Conservation (phyloP, 805 yeast species). For the Candida montana region DNA sequence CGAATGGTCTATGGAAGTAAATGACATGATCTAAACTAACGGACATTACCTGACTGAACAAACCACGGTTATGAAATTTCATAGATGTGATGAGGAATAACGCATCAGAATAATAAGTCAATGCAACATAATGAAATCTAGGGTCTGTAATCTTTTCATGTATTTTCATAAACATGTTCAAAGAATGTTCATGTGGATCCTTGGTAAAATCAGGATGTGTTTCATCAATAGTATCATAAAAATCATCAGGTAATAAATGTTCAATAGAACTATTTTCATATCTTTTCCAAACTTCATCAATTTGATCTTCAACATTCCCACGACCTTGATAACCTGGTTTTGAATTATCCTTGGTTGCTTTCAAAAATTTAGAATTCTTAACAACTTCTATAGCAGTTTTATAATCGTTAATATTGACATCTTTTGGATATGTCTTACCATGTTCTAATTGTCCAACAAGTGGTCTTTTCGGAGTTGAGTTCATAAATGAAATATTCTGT, state of each 20-base stretch:
- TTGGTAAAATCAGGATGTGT: conserved; percentile 13
- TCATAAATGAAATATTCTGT: conserved; percentile 37
- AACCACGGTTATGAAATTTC: conserved; percentile 42
- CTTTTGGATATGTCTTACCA: conserved; percentile 14
- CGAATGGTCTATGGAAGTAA: conserved; percentile 53
- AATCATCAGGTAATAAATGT: conserved; percentile 32
- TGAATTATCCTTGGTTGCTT: background rate
- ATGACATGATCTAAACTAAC: conserved; percentile 64
- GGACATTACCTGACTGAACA: conserved; percentile 43
- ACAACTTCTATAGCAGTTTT: conserved; percentile 12
- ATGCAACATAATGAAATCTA: conserved; percentile 46
- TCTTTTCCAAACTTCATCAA: conserved; percentile 1
- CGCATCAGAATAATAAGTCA: conserved; percentile 57
- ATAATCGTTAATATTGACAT: conserved; percentile 13
- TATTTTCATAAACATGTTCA: conserved; percentile 13
- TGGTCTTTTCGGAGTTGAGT: conserved; percentile 9
- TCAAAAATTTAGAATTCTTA: conserved; percentile 2
- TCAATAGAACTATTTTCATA: conserved; percentile 25
- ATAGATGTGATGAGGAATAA: conserved; percentile 47
- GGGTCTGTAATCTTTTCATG: conserved; percentile 17
- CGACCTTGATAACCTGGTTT: background rate
- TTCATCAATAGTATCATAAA: conserved; percentile 21
- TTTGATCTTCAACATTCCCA: background rate
- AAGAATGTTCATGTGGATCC: conserved; percentile 18
- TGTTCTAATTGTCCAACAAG: conserved; percentile 10